Evolutionary conservation across 805 yeast genomes (phyloP).

Genomic region (Saturnispora hagleri): DNA sequence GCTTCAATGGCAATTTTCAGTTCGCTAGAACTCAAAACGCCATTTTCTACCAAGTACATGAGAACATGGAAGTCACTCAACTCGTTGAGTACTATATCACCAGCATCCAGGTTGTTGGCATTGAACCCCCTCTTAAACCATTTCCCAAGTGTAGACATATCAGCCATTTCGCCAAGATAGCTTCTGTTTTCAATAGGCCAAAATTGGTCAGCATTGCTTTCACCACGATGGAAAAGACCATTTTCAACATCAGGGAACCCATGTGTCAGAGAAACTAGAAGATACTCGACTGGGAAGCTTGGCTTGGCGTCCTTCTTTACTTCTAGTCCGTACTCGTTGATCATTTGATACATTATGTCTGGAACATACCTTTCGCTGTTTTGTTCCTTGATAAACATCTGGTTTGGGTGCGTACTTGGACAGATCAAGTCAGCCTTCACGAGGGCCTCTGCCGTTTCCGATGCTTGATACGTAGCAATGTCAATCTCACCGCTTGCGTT

Average conservation of each 20-base stretch:
- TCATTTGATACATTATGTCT: constrained; percentile 75
- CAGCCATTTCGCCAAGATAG: constrained; percentile 66
- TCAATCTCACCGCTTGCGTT: constrained; percentile 83
- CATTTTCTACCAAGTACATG: constrained; percentile 34
- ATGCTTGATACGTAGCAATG: constrained; percentile 82
- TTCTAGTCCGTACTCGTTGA: constrained; percentile 80
- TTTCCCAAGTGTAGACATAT: constrained; percentile 42
- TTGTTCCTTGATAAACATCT: constrained; percentile 73
- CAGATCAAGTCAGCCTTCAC: constrained; percentile 77
- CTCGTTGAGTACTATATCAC: not conserved
- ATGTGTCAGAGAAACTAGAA: constrained; percentile 80
- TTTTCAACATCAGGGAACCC: constrained; percentile 68
- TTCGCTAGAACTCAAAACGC: not conserved
- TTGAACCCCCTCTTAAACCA: constrained; percentile 31
- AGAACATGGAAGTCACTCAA: constrained; percentile 74
- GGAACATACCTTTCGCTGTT: constrained; percentile 79
- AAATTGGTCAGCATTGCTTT: not conserved
- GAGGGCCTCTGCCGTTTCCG: constrained; percentile 78
- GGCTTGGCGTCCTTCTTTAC: constrained; percentile 89
- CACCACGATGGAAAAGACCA: not conserved
- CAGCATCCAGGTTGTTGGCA: constrained; percentile 4
- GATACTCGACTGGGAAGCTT: constrained; percentile 85
- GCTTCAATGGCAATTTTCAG: not conserved
- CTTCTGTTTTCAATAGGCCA: constrained; percentile 80
- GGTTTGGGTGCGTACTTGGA: constrained; percentile 85